These are phyloP conservation scores for Litchi chinensis DNA, from an alignment of 345 rosid genomes.

Conservation along the genomic window DNA sequence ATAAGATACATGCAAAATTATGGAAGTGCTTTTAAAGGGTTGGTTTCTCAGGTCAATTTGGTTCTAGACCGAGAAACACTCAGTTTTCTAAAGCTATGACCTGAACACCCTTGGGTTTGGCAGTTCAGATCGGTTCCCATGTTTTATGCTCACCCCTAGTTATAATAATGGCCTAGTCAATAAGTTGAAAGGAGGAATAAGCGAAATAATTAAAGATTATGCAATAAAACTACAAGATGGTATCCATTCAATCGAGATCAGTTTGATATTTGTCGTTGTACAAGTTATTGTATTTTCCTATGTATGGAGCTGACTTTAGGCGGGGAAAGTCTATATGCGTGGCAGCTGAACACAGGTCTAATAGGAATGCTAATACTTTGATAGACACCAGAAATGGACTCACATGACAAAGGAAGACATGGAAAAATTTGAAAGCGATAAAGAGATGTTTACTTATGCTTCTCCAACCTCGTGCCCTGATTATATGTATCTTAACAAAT, in stretches of 20 bases:
- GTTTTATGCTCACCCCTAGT: too few species aligned
- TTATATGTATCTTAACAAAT: too few species aligned
- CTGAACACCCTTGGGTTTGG: too few species aligned
- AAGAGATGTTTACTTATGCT: conserved; percentile 18
- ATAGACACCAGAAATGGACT: background rate
- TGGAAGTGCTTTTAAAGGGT: too few species aligned
- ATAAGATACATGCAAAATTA: too few species aligned
- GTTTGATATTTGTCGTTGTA: conserved; percentile 21
- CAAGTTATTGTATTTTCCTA: conserved; percentile 41
- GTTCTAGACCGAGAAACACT: too few species aligned
- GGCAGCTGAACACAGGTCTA: background rate
- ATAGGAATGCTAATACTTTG: conserved; percentile 15
- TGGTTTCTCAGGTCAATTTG: too few species aligned
- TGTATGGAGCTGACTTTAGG: conserved; percentile 41
- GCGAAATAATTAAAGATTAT: conserved; percentile 27
- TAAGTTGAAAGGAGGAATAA: conserved; percentile 26
- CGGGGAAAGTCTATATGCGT: conserved; percentile 36
- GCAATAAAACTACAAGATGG: conserved; percentile 34
- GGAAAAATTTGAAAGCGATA: conserved; percentile 31
- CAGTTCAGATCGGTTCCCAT: too few species aligned
- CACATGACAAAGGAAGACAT: conserved; percentile 22
- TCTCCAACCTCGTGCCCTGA: background rate
- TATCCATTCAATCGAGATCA: conserved; percentile 23
- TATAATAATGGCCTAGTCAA: conserved; percentile 18
- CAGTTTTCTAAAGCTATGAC: too few species aligned